Evolutionary conservation across 352 stramenopile genomes (phyloP).

Genomic region (Globisporangium acanthophoron): DNA sequence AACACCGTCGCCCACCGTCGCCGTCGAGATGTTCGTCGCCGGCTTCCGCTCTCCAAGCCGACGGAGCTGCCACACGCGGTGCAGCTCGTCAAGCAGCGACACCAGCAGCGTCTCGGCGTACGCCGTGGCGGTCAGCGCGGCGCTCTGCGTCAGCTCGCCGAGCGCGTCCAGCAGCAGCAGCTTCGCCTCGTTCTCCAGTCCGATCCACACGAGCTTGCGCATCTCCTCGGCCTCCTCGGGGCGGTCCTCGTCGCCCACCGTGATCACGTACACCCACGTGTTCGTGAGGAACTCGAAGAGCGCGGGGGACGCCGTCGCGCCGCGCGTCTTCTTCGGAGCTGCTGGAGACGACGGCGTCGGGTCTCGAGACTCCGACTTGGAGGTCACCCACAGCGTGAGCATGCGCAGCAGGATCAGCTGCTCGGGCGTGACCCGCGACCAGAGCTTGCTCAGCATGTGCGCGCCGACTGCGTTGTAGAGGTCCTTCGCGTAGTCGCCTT

Average conservation of each 20-base stretch:
- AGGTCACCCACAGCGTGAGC: conserved; percentile 59
- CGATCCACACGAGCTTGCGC: conserved; percentile 66
- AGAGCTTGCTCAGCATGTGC: conserved; percentile 72
- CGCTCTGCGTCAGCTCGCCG: conserved; percentile 43
- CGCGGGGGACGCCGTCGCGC: conserved; percentile 4
- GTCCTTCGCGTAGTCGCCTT: conserved; percentile 33
- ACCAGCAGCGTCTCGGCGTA: conserved; percentile 21
- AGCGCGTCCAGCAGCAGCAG: conserved; percentile 67
- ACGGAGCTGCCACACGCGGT: conserved; percentile 47
- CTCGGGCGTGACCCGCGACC: conserved; percentile 75
- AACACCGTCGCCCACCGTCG: background rate
- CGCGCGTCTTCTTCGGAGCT: conserved; percentile 5
- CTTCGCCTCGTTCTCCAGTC: conserved; percentile 74
- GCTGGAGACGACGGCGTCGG: conserved; percentile 1
- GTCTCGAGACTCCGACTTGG: background rate
- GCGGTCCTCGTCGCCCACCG: conserved; percentile 38
- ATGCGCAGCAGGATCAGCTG: conserved; percentile 77
- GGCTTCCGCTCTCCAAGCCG: conserved; percentile 10
- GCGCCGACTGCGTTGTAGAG: conserved; percentile 71
- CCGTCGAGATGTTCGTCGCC: conserved; percentile 12
- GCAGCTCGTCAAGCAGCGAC: conserved; percentile 52
- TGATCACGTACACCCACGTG: conserved; percentile 49
- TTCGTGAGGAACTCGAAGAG: conserved; percentile 51
- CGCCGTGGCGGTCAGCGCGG: conserved; percentile 1
- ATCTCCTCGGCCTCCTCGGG: conserved; percentile 50